Evolutionary conservation across 1,139 yeast species (phyloP), one percentile per base, ranked within the genome.

Genomic region (Candida tetrigidarum): DNA sequence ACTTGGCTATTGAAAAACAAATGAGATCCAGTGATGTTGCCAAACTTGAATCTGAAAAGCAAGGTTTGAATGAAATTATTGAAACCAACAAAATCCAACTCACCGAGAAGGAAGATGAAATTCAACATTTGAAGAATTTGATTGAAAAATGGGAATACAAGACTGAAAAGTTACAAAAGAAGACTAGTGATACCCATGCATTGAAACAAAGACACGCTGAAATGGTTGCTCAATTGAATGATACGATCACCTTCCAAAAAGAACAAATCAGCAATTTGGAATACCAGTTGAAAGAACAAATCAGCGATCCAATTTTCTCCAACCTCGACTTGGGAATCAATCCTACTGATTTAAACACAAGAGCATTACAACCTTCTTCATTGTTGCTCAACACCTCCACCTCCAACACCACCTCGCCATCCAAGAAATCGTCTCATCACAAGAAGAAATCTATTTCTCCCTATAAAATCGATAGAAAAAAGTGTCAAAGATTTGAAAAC

Each of bases 1-100:
- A 45, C 16, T 42, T 45, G 25, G 38, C 41, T 4, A 37, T 38
- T 29, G 43, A 45, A 29, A 42, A 38, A 29, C 43, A 34, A 27
- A 9, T 34, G 20, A 33, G 42, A n/a, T 15, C 11, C 2, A 41
- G 33, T 35, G 34, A 34, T 16, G 30, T 27, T 22, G 11, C 26
- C 4, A 28, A 44, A 15, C 27, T 39, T 20, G 32, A 37, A 27
- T 18, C 14, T 6, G 34, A 44, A 30, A 26, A 20, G 15, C 25
- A 32, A 22, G 11, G 19, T 26, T 42, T 38, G 28, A 42, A 37
- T 14, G 20, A 36, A 25, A 12, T 25, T 8, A 26, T 36, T 6
- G 22, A 19, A 22, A 12, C 18, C 2, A 26, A 37, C 2, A 19
- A 37, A 14, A 15, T 15, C 4, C 32, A 39, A 27, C 20, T 39